Evolutionary conservation across 2,329 filamentous ascomycete genomes (phyloP).

Genomic region (Hirsutella minnesotensis): DNA sequence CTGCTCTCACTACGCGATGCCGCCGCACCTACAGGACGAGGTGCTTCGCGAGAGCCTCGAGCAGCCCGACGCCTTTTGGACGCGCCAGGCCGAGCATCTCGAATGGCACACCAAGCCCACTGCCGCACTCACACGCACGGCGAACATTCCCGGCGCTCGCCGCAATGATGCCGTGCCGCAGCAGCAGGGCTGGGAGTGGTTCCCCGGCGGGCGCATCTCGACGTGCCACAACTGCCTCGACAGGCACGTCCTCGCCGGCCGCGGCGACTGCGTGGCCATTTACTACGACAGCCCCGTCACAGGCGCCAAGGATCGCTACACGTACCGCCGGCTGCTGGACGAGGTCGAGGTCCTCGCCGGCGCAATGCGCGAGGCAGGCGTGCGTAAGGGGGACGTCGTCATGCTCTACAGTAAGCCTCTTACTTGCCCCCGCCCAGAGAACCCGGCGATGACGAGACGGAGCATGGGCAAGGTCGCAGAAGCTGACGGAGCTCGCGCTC

Average conservation of each 20-base stretch:
- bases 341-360: conserved; percentile 77
- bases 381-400: conserved; percentile 74
- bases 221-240: conserved; percentile 90
- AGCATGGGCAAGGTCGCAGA: background rate
- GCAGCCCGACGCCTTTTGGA: conserved; percentile 67
- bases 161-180: conserved; percentile 44
- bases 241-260: conserved; percentile 71
- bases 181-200: conserved; percentile 73
- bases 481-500: background rate
- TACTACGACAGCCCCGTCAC: conserved; percentile 85
- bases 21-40: conserved; percentile 33
- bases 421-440: background rate
- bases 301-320: conserved; percentile 56
- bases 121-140: conserved; percentile 43
- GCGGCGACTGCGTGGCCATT: conserved; percentile 63
- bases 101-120: conserved; percentile 71
- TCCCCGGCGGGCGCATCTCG: conserved; percentile 75
- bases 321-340: conserved; percentile 61
- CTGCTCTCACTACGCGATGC: background rate
- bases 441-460: background rate
- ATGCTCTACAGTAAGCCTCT: conserved; percentile 67
- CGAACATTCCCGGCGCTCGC: conserved; percentile 47
- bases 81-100: conserved; percentile 58
- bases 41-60: conserved; percentile 46
- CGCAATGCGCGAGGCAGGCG: conserved; percentile 70